Evolutionary conservation across 345 rosid genomes (phyloP).

Genomic region (Rhodamnia rubescens): DNA sequence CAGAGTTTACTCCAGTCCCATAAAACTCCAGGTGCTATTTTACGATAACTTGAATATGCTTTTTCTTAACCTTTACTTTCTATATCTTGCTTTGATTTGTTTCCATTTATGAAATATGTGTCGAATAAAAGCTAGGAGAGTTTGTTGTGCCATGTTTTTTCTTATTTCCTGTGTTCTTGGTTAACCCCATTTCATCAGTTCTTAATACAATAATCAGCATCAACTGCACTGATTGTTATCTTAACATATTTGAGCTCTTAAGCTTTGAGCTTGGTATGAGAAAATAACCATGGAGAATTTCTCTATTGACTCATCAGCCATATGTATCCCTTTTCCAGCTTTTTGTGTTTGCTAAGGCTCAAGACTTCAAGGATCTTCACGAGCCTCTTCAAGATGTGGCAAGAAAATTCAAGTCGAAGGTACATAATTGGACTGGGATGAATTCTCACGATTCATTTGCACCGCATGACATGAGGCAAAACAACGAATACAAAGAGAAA

Average conservation of each 20-base stretch:
- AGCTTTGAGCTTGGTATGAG: background rate
- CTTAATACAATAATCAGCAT: background rate
- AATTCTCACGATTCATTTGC: background rate
- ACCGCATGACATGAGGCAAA: background rate
- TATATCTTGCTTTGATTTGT: background rate
- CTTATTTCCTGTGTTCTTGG: background rate
- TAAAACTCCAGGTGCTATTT: slow-evolving; percentile 63
- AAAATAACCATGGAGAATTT: background rate
- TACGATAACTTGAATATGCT: background rate
- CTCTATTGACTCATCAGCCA: background rate
- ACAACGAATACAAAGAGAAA: background rate
- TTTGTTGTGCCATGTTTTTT: background rate
- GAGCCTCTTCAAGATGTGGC: slow-evolving; percentile 61
- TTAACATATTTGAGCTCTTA: background rate
- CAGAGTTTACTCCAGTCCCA: slow-evolving; percentile 65
- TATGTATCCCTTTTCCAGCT: slow-evolving; percentile 28
- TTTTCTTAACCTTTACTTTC: background rate
- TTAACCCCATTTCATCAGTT: background rate
- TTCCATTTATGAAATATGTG: background rate
- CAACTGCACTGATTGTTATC: background rate
- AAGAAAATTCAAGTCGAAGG: slow-evolving; percentile 63
- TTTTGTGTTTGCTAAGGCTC: slow-evolving; percentile 50
- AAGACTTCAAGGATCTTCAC: slow-evolving; percentile 40
- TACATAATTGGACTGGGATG: background rate
- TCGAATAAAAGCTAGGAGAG: background rate